Percentiles rank a stretch among this genome's conserved stretches.
These are phyloP conservation scores for Syzygium malaccense DNA, from an alignment of 441 rosid genomes.

Conservation along the genomic window DNA sequence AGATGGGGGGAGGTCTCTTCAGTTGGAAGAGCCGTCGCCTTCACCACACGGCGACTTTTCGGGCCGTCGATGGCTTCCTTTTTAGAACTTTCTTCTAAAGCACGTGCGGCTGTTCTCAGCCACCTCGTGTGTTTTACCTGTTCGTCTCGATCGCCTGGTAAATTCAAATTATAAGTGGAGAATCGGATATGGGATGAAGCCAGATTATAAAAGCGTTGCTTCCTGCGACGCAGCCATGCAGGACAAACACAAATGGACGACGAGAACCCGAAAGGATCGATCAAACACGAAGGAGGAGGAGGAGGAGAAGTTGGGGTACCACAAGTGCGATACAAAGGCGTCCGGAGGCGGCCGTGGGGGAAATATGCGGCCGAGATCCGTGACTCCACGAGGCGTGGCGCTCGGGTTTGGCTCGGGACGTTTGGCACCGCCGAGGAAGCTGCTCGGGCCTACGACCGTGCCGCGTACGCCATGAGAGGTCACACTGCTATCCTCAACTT, in stretches of 20 bases:
- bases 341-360: not conserved
- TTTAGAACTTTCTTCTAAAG: not conserved
- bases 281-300: not conserved
- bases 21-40: not conserved
- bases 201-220: not conserved
- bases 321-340: not conserved
- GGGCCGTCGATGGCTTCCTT: not conserved
- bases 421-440: not conserved
- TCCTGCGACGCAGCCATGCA: not conserved
- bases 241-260: not conserved
- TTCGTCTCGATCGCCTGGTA: not conserved
- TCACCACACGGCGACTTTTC: not conserved
- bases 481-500: not conserved
- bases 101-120: not conserved
- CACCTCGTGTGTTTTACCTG: not conserved
- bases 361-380: not conserved
- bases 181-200: not conserved
- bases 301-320: not conserved
- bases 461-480: not conserved
- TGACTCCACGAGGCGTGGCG: not conserved
- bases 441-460: not conserved
- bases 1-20: accelerated
- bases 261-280: not conserved
- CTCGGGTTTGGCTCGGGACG: not conserved
- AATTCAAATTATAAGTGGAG: too few relatives aligned